Percentiles rank a stretch among this genome's conserved stretches.
Conservation (phyloP, 1,284 basidiomycete genomes). For the Ceratobasidium sp. region DNA sequence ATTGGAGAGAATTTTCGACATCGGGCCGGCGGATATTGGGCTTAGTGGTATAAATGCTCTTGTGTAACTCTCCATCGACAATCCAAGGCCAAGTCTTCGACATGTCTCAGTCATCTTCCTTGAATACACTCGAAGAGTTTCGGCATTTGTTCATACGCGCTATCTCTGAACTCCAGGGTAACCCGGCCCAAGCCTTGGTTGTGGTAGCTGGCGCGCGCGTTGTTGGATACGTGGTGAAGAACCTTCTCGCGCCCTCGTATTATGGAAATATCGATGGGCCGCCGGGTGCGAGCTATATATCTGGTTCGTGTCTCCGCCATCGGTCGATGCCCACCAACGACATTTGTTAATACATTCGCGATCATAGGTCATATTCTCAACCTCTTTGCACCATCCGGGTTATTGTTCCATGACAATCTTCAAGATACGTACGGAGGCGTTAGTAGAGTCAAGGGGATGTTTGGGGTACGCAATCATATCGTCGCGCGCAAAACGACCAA, state of each 20-base stretch:
- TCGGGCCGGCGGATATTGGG: too few species aligned
- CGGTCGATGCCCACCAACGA: too few species aligned
- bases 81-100: neutral
- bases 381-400: neutral
- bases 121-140: neutral
- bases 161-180: neutral
- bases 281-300: neutral
- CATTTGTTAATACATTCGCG: neutral
- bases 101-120: neutral
- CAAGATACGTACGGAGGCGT: constrained; percentile 22
- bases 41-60: neutral
- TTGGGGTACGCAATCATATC: constrained; percentile 17
- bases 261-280: constrained; percentile 32
- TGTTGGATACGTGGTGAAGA: neutral
- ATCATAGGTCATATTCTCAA: constrained; percentile 8
- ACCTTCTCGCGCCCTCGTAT: neutral
- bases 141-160: neutral
- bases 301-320: neutral
- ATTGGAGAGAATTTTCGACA: neutral
- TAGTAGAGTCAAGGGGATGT: constrained; percentile 4
- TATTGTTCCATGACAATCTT: constrained; percentile 15
- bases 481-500: neutral
- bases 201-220: neutral
- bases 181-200: neutral
- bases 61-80: neutral